A percentile compares a stretch with the other conserved stretches of the same genome.
phyloP scores from a whole-genome alignment of 495 filamentous ascomycete species.

The Neurospora sp. region DNA sequence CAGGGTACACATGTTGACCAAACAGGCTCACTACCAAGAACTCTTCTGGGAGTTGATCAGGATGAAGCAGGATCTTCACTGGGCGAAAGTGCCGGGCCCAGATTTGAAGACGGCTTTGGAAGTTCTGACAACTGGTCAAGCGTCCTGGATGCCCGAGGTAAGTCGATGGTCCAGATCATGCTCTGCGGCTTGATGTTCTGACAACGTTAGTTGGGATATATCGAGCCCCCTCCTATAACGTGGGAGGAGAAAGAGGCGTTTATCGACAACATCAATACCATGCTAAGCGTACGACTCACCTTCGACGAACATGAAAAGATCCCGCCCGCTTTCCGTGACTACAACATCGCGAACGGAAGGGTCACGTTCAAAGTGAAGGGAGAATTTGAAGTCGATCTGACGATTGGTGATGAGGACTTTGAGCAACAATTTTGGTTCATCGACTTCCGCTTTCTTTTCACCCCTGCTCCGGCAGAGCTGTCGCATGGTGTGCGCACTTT shows the following conservation, averaged over 20 bases:
- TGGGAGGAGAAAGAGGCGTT: slow-evolving; percentile 54
- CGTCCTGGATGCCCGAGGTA: slow-evolving; percentile 68
- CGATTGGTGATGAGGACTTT: slow-evolving; percentile 71
- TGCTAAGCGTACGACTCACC: slow-evolving; percentile 69
- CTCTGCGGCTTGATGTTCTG: neutral
- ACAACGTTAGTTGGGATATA: slow-evolving; percentile 56
- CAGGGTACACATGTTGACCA: slow-evolving; percentile 54
- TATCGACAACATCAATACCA: slow-evolving; percentile 69
- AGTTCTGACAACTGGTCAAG: slow-evolving; percentile 64
- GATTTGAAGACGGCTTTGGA: slow-evolving; percentile 85
- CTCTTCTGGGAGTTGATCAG: slow-evolving; percentile 53
- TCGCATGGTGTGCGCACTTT: slow-evolving; percentile 48
- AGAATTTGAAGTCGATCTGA: slow-evolving; percentile 91
- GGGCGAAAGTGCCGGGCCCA: slow-evolving; percentile 66
- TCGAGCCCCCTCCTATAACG: slow-evolving; percentile 61
- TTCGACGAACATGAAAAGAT: slow-evolving; percentile 70
- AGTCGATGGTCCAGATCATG: slow-evolving; percentile 15
- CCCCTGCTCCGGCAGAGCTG: slow-evolving; percentile 51
- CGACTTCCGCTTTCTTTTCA: slow-evolving; percentile 78
- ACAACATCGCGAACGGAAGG: slow-evolving; percentile 64
- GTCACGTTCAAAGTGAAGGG: slow-evolving; percentile 73
- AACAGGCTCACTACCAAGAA: slow-evolving; percentile 45
- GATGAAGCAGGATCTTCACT: slow-evolving; percentile 56
- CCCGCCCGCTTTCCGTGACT: slow-evolving; percentile 62
- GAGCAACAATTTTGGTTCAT: slow-evolving; percentile 83